Evolutionary conservation across 495 filamentous ascomycete genomes (phyloP), one percentile per base, ranked within the genome.

Genomic region (Zalerion maritima): DNA sequence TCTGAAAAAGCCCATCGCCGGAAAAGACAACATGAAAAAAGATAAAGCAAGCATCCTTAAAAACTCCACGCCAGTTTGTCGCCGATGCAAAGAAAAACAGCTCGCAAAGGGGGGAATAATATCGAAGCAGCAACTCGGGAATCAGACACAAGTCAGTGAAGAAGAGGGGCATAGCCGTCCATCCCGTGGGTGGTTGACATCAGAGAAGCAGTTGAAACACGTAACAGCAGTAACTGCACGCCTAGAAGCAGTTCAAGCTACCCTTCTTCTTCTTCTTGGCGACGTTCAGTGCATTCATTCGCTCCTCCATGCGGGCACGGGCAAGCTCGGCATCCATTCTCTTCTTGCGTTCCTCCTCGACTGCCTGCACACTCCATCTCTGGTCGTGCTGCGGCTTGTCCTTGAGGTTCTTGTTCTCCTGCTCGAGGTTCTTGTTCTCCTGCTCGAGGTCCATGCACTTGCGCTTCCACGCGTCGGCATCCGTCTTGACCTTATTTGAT

Each of bases 181-280:
- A 13, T 11, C 13, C 16, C 5, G 12, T 26, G n/a, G 16, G 16
- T 11, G 11, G 16, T 11, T 11, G 24, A 11, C 5, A 5, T 13
- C 13, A 14, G 13, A 14, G 24, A 13, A 26, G 13, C 24, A 13
- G 12, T 26, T 14, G 16, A 26, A 11, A 14, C 24, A 13, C 24
- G 16, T 23, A 11, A 26, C 7, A 26, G 22, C 36, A 21, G 31
- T 29, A 37, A 43, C 43, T 9, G 27, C 20, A 29, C 33, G 18
- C 37, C 46, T 78, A 97, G 58, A 97, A 97, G 64, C 89, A 97
- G 59, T 93, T 94, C 44, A 97, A 73, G 18, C 78, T 81, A 47
- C 82, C 78, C 73, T 89, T 89, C 65, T 82, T 83, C 73, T 94
- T 93, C 64, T 86, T 93, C 59, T 85, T 85, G 52, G 70, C 73